These are phyloP conservation scores for Babesia bigemina DNA, from an alignment of 169 alveolate genomes.

Conservation along the genomic window DNA sequence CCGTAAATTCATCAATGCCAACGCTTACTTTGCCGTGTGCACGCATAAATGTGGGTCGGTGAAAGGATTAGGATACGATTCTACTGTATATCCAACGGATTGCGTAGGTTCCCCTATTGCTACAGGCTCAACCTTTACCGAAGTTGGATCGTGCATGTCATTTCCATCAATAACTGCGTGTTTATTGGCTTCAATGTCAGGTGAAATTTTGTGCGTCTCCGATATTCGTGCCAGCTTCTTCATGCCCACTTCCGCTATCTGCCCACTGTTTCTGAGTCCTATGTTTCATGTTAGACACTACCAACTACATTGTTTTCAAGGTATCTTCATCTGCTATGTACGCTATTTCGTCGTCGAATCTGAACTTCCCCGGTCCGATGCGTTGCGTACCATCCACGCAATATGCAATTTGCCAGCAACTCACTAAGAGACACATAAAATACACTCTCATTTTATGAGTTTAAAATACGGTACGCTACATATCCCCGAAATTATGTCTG, in stretches of 20 bases:
- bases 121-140: not conserved
- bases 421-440: not conserved
- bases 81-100: slow-evolving; percentile 55
- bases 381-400: slow-evolving; percentile 22
- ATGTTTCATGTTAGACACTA: not conserved
- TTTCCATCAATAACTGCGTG: not conserved
- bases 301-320: not conserved
- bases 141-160: not conserved
- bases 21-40: slow-evolving; percentile 37
- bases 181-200: not conserved
- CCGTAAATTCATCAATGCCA: not conserved
- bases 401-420: not conserved
- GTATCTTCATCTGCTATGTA: slow-evolving; percentile 17
- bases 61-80: slow-evolving; percentile 53
- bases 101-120: slow-evolving; percentile 10
- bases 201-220: not conserved
- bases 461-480: not conserved
- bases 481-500: not conserved
- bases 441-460: slow-evolving; percentile 6
- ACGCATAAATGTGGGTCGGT: slow-evolving; percentile 52
- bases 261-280: not conserved
- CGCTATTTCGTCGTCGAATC: slow-evolving; percentile 58
- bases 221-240: not conserved
- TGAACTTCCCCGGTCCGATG: slow-evolving; percentile 61
- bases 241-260: not conserved